These are phyloP conservation scores for Gossypium laxum DNA, from an alignment of 441 rosid genomes.

Conservation along the genomic window DNA sequence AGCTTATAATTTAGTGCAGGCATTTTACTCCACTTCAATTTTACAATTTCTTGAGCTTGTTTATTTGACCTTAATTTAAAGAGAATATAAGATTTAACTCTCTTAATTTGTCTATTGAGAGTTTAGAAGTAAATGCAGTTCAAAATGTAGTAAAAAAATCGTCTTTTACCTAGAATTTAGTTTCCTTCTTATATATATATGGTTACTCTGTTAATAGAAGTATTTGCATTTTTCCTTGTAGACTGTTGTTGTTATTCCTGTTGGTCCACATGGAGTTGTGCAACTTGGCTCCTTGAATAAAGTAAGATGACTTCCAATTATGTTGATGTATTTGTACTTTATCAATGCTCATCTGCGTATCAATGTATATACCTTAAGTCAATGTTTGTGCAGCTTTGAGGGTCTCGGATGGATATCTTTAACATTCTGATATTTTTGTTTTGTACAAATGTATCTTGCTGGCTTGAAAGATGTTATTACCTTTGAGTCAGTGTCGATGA, in stretches of 20 bases:
- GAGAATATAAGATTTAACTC: background rate
- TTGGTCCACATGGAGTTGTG: slow-evolving; percentile 68
- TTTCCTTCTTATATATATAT: background rate
- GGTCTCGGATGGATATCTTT: background rate
- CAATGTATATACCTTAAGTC: slow-evolving; percentile 2
- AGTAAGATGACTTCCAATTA: slow-evolving; percentile 38
- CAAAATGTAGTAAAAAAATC: background rate
- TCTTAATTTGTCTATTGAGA: background rate
- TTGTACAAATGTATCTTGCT: background rate
- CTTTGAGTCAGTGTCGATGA: background rate
- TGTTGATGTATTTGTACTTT: slow-evolving; percentile 11
- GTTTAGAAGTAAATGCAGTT: background rate
- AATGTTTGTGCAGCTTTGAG: background rate
- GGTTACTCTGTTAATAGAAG: slow-evolving; percentile 2
- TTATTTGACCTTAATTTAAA: background rate
- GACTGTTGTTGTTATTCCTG: slow-evolving; percentile 67
- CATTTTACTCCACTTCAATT: background rate
- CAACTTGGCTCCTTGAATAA: slow-evolving; percentile 74
- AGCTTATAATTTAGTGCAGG: background rate
- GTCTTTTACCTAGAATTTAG: background rate
- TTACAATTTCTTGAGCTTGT: background rate
- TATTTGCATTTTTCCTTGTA: slow-evolving; percentile 24
- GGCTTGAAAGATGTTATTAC: background rate
- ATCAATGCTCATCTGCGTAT: background rate
- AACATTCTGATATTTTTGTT: background rate